A percentile compares a stretch with the other conserved stretches of the same genome.
phyloP scores from a whole-genome alignment of 2,329 filamentous ascomycete genomes.

The Botrytis hyacinthi region DNA sequence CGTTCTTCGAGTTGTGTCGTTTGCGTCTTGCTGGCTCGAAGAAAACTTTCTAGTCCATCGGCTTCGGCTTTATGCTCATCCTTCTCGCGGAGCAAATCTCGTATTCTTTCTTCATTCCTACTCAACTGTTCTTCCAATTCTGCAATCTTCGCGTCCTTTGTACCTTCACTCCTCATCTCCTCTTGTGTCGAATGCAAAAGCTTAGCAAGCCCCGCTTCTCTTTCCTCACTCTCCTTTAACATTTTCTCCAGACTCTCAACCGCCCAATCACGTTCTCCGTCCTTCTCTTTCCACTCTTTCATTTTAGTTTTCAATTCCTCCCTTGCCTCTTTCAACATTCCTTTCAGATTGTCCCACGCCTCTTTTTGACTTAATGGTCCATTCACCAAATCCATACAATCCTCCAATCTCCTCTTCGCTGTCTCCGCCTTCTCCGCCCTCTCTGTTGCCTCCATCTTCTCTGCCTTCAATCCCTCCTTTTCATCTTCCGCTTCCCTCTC shows the following conservation, averaged over 20 bases:
- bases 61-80: slow-evolving; percentile 5
- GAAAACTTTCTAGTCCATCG: slow-evolving; percentile 3
- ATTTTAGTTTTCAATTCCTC: not conserved
- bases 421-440: not conserved
- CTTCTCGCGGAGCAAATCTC: not conserved
- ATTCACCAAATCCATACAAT: slow-evolving; percentile 19
- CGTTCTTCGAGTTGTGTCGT: slow-evolving; percentile 3
- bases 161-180: not conserved
- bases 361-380: slow-evolving; percentile 10
- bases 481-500: not conserved
- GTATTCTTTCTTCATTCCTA: not conserved
- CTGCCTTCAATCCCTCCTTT: no score
- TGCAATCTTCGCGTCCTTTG: not conserved
- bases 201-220: not conserved
- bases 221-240: slow-evolving; percentile 10
- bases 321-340: not conserved
- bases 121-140: not conserved
- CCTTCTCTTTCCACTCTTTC: not conserved
- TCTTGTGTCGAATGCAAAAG: not conserved
- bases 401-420: slow-evolving; percentile 10
- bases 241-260: not conserved
- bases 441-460: not conserved
- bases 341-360: slow-evolving; percentile 2
- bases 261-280: not conserved
- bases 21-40: not conserved